Base-by-base conservation (phyloP, 768 basidiomycete genomes). In the Kwoniella mangroviensis region DNA sequence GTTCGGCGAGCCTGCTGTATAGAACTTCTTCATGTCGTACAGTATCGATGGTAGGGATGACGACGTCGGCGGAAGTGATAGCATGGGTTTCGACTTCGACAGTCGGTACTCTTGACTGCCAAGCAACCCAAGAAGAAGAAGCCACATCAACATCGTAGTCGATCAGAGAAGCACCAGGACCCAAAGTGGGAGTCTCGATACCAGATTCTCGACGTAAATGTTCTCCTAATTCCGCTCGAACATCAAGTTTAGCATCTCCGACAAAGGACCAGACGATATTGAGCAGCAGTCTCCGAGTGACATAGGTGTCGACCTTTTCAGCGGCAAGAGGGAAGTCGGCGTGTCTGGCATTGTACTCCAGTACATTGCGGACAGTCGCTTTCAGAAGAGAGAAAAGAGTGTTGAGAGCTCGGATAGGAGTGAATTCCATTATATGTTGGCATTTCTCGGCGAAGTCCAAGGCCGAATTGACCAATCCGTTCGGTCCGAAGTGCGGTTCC, bases 371-470 rank as follows among this genome's bases (percentile, higher is more conserved):
- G 49, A 90, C 89, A 0, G 93, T 94, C 85, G 98, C 98, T 88
- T 98, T 98, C 84, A 98, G 85, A 61, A 98, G 88, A 12, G 97
- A 98, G 86, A 99, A 98, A 21, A 99, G 88, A 0, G 97, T 98
- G 77, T 92, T 93, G 66, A 98, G 89, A 0, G 94, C 94, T 53
- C 97, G 92, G 10, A 91, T 93, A 42, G 84, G 82, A 1, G 96
- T 97, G 85, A 98, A 98, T 83, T 98, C 95, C 97, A 99, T 98
- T 85, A 99, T 98, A 79, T 99, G 97, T 75, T 94, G 92, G 56
- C 94, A 90, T n/a, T 89, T 87, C 59, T 89, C 89, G 0, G 94
- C 93, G 75, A 90, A 93, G 24, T 86, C 85, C 53, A 98, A 86
- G 4, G 94, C 93, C 4, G 88, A 85, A 72, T 87, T 87, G 68